Conservation (phyloP, 2,329 filamentous ascomycete genomes). For the Zymoseptoria ardabiliae region DNA sequence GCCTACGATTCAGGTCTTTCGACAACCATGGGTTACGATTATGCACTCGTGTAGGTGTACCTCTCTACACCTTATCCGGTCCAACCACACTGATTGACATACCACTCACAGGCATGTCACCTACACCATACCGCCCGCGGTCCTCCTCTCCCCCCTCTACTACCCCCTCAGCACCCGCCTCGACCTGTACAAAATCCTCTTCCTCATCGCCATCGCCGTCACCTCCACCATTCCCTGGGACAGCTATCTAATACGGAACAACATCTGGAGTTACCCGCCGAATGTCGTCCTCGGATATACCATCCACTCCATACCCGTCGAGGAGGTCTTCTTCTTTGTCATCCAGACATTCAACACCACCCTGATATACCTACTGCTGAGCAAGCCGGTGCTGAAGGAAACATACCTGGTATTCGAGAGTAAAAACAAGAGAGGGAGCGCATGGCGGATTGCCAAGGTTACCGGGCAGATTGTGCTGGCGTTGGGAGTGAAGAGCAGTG, state of each 20-base stretch:
- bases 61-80: background rate
- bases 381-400: constrained; percentile 54
- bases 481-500: constrained; percentile 39
- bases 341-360: constrained; percentile 69
- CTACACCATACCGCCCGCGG: constrained; percentile 59
- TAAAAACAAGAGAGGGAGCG: constrained; percentile 15
- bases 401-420: constrained; percentile 42
- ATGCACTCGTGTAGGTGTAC: constrained; percentile 53
- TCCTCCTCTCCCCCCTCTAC: constrained; percentile 51
- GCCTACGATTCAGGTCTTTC: background rate
- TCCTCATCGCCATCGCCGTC: constrained; percentile 57
- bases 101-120: constrained; percentile 48
- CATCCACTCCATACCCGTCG: constrained; percentile 58
- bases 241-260: constrained; percentile 61
- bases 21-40: constrained; percentile 49
- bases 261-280: constrained; percentile 64
- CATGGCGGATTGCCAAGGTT: constrained; percentile 37
- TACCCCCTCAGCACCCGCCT: constrained; percentile 55
- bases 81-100: background rate
- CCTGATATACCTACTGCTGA: constrained; percentile 59
- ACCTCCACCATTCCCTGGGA: constrained; percentile 68
- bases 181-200: constrained; percentile 56
- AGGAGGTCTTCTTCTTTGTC: constrained; percentile 71
- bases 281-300: constrained; percentile 57
- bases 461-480: constrained; percentile 46